Evolutionary conservation across 257 asterid genomes (phyloP).

Genomic region (Gardenia jasminoides): DNA sequence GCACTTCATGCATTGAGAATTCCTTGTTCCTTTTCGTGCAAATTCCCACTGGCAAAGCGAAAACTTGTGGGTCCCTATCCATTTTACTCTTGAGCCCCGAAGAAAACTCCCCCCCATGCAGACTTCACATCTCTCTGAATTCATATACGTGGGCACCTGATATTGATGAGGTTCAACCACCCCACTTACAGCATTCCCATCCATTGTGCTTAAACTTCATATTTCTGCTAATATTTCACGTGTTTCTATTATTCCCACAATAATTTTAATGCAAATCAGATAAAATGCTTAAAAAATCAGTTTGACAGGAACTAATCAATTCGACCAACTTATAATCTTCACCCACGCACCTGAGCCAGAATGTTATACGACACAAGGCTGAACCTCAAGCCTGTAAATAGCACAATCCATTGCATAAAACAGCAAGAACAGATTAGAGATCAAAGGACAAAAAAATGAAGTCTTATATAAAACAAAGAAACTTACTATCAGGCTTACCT

Average conservation of each 20-base stretch:
- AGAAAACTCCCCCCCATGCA: no score
- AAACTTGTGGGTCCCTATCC: no score
- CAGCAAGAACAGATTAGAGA: conserved; percentile 6
- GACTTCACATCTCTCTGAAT: no score
- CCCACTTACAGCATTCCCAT: no score
- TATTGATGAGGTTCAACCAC: no score
- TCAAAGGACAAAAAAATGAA: background rate
- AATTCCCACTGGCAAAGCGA: no score
- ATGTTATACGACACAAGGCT: conserved; percentile 82
- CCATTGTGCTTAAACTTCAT: no score
- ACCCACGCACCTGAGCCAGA: conserved; percentile 77
- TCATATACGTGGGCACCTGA: no score
- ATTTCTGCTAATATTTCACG: no score
- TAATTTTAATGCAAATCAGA: background rate
- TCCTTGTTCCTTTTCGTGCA: conserved; percentile 4
- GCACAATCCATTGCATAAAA: conserved; percentile 15
- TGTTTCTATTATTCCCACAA: no score
- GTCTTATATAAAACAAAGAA: background rate
- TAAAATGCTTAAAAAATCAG: background rate
- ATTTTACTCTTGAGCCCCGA: no score
- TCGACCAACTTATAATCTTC: background rate
- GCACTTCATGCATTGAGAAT: background rate
- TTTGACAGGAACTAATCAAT: background rate
- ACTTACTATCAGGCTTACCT: conserved; percentile 57
- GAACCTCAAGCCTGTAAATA: conserved; percentile 63